phyloP scores from a whole-genome alignment of 2,329 filamentous ascomycete genomes.

The Colletotrichum higginsianum region DNA sequence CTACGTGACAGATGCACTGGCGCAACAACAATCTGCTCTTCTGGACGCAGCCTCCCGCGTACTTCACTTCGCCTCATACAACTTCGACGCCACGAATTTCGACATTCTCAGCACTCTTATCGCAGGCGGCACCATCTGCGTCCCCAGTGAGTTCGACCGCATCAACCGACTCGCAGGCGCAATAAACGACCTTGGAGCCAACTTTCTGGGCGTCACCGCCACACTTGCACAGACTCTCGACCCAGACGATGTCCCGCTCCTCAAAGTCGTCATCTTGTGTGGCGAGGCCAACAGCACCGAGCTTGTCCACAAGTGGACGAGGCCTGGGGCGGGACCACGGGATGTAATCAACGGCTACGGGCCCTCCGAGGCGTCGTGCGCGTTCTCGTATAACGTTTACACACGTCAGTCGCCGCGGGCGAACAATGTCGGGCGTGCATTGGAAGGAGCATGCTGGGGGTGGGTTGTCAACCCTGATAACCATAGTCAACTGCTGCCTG shows the following conservation, averaged over 20 bases:
- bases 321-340: slow-evolving; percentile 29
- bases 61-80: slow-evolving; percentile 68
- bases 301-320: slow-evolving; percentile 60
- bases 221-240: slow-evolving; percentile 65
- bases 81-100: slow-evolving; percentile 66
- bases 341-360: slow-evolving; percentile 66
- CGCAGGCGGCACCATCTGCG: slow-evolving; percentile 71
- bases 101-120: slow-evolving; percentile 68
- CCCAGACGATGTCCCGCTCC: slow-evolving; percentile 52
- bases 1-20: slow-evolving; percentile 43
- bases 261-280: slow-evolving; percentile 55
- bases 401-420: slow-evolving; percentile 55
- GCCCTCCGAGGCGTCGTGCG: slow-evolving; percentile 65
- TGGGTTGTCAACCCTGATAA: slow-evolving; percentile 69
- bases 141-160: slow-evolving; percentile 67
- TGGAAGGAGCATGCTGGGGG: slow-evolving; percentile 60
- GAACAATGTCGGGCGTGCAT: slow-evolving; percentile 61
- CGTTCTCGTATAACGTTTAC: slow-evolving; percentile 54
- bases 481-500: slow-evolving; percentile 63
- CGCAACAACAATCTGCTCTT: slow-evolving; percentile 26
- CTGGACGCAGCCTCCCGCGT: slow-evolving; percentile 56
- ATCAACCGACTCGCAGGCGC: slow-evolving; percentile 64
- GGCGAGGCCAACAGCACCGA: slow-evolving; percentile 63
- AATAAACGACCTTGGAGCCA: slow-evolving; percentile 65
- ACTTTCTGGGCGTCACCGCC: slow-evolving; percentile 70